Evolutionary conservation across 2,329 filamentous ascomycete species (phyloP).

Genomic region (Tetracladium maxilliforme): DNA sequence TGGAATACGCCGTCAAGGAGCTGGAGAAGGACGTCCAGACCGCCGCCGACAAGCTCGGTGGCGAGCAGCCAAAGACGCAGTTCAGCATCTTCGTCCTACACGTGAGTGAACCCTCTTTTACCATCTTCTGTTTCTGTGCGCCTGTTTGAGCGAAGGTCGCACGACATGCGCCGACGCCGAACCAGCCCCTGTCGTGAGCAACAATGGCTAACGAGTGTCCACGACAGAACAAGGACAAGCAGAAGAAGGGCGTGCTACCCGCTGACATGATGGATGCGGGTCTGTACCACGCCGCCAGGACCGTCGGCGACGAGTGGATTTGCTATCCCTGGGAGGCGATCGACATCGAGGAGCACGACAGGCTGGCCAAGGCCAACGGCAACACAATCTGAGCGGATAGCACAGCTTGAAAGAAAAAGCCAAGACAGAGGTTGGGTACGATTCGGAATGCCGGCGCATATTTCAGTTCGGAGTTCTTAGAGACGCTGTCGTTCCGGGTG

Average conservation of each 20-base stretch:
- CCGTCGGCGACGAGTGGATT: constrained; percentile 92
- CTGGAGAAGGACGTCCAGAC: constrained; percentile 85
- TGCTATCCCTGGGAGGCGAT: constrained; percentile 97
- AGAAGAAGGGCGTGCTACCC: constrained; percentile 81
- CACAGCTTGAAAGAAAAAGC: too few species aligned
- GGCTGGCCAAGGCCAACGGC: constrained; percentile 42
- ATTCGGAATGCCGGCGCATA: too few species aligned
- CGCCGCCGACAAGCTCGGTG: constrained; percentile 60
- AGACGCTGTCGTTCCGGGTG: too few species aligned
- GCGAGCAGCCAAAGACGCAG: constrained; percentile 65
- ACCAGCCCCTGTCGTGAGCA: background rate
- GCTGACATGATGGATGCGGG: constrained; percentile 57
- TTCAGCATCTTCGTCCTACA: constrained; percentile 95
- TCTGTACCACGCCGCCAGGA: constrained; percentile 74
- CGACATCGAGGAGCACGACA: constrained; percentile 88
- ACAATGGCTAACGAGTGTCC: constrained; percentile 4
- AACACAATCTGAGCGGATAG: too few species aligned
- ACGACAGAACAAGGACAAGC: constrained; percentile 83
- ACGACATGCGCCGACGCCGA: background rate
- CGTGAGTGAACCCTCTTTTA: constrained; percentile 33
- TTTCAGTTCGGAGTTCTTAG: too few species aligned
- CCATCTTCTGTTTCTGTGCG: constrained; percentile 1
- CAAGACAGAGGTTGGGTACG: too few species aligned
- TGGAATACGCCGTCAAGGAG: constrained; percentile 88
- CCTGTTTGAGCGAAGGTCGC: background rate